Base-by-base conservation (phyloP, 2,329 filamentous ascomycete genomes). In the Samsoniella hepiali region DNA sequence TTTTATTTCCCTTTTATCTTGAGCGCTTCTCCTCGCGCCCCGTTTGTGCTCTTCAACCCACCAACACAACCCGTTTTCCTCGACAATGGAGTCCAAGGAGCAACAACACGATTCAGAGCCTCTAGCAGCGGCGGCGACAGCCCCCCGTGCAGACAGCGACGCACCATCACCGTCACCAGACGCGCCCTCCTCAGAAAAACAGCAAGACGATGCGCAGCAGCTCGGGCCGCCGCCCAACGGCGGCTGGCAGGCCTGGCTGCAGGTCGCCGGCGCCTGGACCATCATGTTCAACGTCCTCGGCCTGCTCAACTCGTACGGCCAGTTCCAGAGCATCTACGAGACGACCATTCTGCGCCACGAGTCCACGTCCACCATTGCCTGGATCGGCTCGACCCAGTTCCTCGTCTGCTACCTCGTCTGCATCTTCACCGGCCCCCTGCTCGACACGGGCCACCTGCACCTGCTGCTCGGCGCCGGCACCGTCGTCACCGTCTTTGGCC, bases 381-480 rank as follows among this genome's bases (percentile, higher is more conserved):
- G 78, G 77, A 81, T 81, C 31, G 79, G 79, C 0, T 79, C 78
- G 2, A 70, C 81, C 1, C 80, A 82, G 56, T 72, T 77, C 1
- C 81, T 77, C 66, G 69, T 81, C 5, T 74, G 78, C 0, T 74
- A 81, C 34, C 72, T 78, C 5, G 71, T 80, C 2, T 76, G 79
- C 29, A 73, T 77, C 15, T 72, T 82, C 61, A 78, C 76, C 3
- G 79, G 81, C 11, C 71, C 78, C 0, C 67, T 79, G 15, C 69
- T 81, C 1, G 80, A 82, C 60, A 78, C 77, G 7, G 80, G 80
- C 0, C 74, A 76, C 47, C 80, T 79, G 67, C 45, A 75, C 3
- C 71, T 73, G 2, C 77, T 77, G 0, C 73, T 81, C 5, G 36
- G 77, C 0, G 68, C 73, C 2, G 79, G 79, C 1, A 72, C 74